phyloP scores from a whole-genome alignment of 495 filamentous ascomycete genomes.

The Aspergillus kassunensis region DNA sequence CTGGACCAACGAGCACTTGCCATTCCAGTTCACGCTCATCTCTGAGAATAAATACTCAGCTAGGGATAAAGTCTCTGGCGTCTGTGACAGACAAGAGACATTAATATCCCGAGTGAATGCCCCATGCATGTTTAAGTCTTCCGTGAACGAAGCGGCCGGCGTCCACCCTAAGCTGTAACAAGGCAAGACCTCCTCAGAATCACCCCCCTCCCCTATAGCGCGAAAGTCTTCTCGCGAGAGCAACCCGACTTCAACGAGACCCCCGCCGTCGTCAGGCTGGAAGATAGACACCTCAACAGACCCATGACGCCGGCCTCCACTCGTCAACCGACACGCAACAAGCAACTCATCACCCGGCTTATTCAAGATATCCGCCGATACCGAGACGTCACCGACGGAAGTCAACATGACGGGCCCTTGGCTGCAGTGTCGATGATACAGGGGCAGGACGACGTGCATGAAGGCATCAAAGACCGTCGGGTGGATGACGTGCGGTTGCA shows the following conservation, averaged over 20 bases:
- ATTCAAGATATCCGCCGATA: constrained; percentile 2
- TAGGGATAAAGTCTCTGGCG: too few relatives aligned
- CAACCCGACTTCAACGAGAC: neutral
- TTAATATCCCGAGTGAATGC: neutral
- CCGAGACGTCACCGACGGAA: constrained; percentile 1
- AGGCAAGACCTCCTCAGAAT: neutral
- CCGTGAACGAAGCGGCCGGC: neutral
- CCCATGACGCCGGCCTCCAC: neutral
- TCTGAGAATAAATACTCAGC: too few relatives aligned
- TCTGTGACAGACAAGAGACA: neutral
- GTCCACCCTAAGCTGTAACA: neutral
- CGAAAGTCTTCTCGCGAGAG: neutral
- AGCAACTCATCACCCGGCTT: constrained; percentile 2
- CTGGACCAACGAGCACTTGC: too few relatives aligned
- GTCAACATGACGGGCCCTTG: constrained; percentile 2
- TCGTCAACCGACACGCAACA: neutral
- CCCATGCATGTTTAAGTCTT: neutral
- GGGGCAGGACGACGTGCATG: constrained; percentile 24
- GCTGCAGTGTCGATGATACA: constrained; percentile 4
- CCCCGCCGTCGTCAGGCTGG: neutral
- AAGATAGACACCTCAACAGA: constrained; percentile 3
- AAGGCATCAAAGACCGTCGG: constrained; percentile 37
- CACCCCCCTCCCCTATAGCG: neutral
- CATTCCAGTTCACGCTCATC: too few relatives aligned
- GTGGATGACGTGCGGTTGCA: constrained; percentile 33